Base-by-base conservation (phyloP, 495 filamentous ascomycete species). In the Aspergillus incahuasiensis region DNA sequence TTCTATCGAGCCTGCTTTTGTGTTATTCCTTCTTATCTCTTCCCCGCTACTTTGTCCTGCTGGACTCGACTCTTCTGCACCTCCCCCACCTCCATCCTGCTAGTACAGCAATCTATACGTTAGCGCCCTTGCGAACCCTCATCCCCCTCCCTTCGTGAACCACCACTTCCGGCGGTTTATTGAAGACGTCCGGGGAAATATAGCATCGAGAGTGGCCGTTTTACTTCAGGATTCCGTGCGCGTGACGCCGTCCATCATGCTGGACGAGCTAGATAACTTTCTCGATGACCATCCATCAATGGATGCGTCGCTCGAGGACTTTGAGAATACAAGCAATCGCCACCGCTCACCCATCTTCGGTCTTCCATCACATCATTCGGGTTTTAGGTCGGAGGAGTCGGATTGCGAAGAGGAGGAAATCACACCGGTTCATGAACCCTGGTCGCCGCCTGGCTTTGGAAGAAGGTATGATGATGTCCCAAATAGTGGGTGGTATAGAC, bases 261-360 rank as follows among this genome's bases (percentile, higher is more conserved):
- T 75, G 68, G 74, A 74, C 56, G 71, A 76, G 61, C 66, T 77
- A 57, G 79, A 78, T 35, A 72, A 74, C 55, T 62, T 75, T 42
- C 84, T 83, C 71, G 85, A 89, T 65, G 82, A 83, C 68, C 85
- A 86, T 72, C 81, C 82, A 30, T 86, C 82, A 51, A 64, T 91
- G 72, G 81, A 85, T 73, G 86, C 79, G 42, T 89, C 87, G 49
- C 78, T 91, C 62, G 82, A 86, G 65, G 88, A 92, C 74, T 90
- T 90, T 79, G 86, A 86, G 63, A 77, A 73, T 65, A 75, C 71
- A 55, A 75, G 77, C 46, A 78, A 74, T 62, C 68, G 72, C 55
- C 72, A 72, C 59, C 71, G 74, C 39, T 79, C 80, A 20, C 82
- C 79, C 11, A 46, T 79, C 62, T 82, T 84, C 62, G 77, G 75